Base-by-base conservation (phyloP, 768 basidiomycete species). In the Naganishia vaughanmartiniae region DNA sequence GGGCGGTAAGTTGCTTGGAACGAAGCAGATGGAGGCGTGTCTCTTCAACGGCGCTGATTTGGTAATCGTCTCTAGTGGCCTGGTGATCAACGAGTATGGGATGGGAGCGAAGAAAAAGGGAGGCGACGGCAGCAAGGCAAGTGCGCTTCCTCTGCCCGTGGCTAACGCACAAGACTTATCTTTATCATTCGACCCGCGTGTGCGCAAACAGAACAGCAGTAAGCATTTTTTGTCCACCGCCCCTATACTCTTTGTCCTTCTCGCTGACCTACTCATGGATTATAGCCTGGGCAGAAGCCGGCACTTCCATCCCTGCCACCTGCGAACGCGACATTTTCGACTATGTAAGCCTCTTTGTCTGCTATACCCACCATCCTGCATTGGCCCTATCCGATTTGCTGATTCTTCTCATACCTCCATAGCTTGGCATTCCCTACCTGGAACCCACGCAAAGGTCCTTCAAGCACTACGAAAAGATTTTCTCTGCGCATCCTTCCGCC, bases 21-120 rank as follows among this genome's bases (percentile, higher is more conserved):
- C 6, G 14, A 6, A 63, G 30, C 4, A 30, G 28, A 45, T 24
- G 33, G 33, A 31, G 15, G 26, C n/a, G 34, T 17, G 4, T 10
- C 21, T 46, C 11, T 11, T 39, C 2, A 17, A 2, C 42, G 14
- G n/a, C 48, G 48, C 48, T 51, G 48, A 51, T 12, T 4, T 4
- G 3, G 4, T 51, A 3, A 15, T 5, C 5, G 17, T 46, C 6
- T 51, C 15, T 46, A 73, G 73, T 15, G 74, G 74, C 4, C 75
- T 75, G 74, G 70, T 74, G 0, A 60, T 80, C 66, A 80, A 80
- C 72, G 79, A 79, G 75, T 80, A 80, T 70, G 75, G 69, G 0
- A 79, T 80, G 78, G 78, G 77, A 2, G 12, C 15, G 1, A 51
- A 76, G 14, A 65, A 70, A 30, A n/a, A 2, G 15, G 69, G 11